These are phyloP conservation scores for Abelmoschus esculentus DNA, from an alignment of 345 rosid species.

Conservation along the genomic window DNA sequence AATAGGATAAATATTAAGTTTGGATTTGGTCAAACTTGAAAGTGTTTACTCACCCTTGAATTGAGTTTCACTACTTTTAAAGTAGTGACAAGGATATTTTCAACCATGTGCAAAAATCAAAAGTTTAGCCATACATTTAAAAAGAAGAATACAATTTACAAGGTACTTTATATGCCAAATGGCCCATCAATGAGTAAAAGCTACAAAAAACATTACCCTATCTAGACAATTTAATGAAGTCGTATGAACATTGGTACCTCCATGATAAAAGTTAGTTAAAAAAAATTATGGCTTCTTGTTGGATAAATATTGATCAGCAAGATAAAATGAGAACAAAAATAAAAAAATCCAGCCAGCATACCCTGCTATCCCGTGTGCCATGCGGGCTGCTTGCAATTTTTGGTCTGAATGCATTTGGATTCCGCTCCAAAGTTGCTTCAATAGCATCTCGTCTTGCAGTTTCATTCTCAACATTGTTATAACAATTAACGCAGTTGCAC, in stretches of 20 bases:
- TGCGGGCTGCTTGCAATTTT: slow-evolving; percentile 99
- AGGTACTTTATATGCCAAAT: background rate
- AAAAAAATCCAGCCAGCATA: slow-evolving; percentile 19
- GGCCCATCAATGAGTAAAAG: background rate
- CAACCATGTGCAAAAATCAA: background rate
- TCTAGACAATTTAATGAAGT: background rate
- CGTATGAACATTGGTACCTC: background rate
- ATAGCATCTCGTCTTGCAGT: slow-evolving; percentile 33
- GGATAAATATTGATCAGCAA: background rate
- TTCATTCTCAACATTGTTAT: slow-evolving; percentile 92
- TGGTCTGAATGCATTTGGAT: slow-evolving; percentile 97
- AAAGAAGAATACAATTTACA: background rate
- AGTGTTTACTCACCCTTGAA: background rate
- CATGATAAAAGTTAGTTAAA: background rate
- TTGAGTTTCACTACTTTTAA: background rate
- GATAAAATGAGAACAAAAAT: background rate
- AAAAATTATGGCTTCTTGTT: background rate
- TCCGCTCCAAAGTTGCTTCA: slow-evolving; percentile 84
- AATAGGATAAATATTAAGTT: background rate
- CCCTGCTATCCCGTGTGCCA: slow-evolving; percentile 65
- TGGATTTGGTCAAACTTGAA: background rate
- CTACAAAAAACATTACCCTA: background rate
- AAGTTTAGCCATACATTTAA: background rate
- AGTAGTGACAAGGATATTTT: background rate
- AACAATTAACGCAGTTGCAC: slow-evolving; percentile 92